Conservation (phyloP, 495 filamentous ascomycete species). For the Trichoderma reesei region DNA sequence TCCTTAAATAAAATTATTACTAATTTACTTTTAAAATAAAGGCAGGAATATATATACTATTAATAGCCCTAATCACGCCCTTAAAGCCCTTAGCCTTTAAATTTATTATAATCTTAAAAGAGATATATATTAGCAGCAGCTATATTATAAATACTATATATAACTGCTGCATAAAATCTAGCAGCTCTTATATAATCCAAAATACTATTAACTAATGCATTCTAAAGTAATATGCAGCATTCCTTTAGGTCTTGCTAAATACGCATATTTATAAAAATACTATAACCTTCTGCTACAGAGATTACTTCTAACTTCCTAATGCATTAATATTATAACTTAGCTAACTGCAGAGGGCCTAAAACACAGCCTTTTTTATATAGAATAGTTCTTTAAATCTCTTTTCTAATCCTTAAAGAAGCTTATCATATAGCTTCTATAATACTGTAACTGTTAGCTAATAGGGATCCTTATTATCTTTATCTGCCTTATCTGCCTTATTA, state of each 20-base stretch:
- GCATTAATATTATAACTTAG: neutral
- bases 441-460: too few relatives aligned
- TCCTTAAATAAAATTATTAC: neutral
- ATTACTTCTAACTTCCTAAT: neutral
- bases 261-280: constrained; percentile 10
- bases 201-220: constrained; percentile 2
- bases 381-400: neutral
- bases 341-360: neutral
- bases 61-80: neutral
- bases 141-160: neutral
- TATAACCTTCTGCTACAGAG: neutral
- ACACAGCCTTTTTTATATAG: neutral
- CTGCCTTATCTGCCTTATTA: neutral
- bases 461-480: too few relatives aligned
- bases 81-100: neutral
- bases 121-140: neutral
- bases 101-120: neutral
- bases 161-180: neutral
- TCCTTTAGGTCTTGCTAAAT: constrained; percentile 5
- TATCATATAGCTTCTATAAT: neutral
- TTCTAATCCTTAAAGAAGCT: neutral
- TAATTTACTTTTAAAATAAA: neutral
- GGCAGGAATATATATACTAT: neutral
- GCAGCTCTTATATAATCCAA: neutral
- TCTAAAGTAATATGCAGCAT: too few relatives aligned